Base-by-base conservation (phyloP, 805 yeast species). In the Wickerhamiella australiensis region DNA sequence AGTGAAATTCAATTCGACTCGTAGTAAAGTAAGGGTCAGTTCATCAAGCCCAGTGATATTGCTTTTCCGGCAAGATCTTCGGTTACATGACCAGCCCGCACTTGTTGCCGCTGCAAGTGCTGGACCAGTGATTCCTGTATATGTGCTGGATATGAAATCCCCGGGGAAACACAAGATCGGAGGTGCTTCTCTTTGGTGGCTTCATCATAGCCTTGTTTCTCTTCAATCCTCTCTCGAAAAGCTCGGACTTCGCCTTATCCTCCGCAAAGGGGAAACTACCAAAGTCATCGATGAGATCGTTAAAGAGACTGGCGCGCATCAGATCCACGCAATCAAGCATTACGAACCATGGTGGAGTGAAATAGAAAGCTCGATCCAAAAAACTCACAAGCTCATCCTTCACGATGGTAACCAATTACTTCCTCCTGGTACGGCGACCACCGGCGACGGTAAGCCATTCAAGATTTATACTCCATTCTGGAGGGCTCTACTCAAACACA, bases 261-360 rank as follows among this genome's bases (percentile, higher is more conserved):
- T 43, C 7, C 26, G 40, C 27, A 22, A 35, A 12, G 47, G 47
- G 5, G n/a, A 7, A 5, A 27, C 29, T 8, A 9, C 29, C 20
- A n/a, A 31, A 20, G 47, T 31, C 5, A 36, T 43, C 21, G 2
- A 22, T 18, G 26, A 31, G 23, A 12, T 43, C 6, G 27, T 31
- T 20, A 7, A 21, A n/a, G 40, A 31, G n/a, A 20, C 37, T 25
- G 33, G 33, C 5, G 47, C 47, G 3, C 7, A 26, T 25, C 40
- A 26, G 40, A 35, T 43, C 2, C 47, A 43, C 37, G 47, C 47
- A 2, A 43, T 43, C 15, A 36, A 27, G 36, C 47, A 43, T 26
- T 43, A 43, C 37, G 47, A 43, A 29, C 47, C 47, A 25, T 43
- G 47, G 47, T 43, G 47, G 47, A 15, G 22, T 20, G 33, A 43